Percentiles rank a stretch among this genome's conserved stretches.
Evolutionary conservation across 768 basidiomycete genomes (phyloP).

Genomic region (Pleurotus sapidus): DNA sequence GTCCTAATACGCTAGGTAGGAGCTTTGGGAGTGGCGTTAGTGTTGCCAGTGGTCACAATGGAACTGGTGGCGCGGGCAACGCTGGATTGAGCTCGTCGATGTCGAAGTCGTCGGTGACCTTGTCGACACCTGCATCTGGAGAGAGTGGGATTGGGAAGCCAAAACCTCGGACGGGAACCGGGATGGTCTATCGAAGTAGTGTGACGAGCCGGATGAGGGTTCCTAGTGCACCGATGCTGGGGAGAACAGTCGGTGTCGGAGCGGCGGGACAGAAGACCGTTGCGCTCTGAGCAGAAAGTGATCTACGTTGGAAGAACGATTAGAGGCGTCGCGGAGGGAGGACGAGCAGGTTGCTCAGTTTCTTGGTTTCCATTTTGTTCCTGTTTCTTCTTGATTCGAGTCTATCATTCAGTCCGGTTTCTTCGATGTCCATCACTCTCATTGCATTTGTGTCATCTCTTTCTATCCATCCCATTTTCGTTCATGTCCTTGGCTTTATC

Average conservation of each 20-base stretch:
- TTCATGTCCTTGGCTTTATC: too few relatives aligned
- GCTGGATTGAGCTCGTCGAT: conserved; percentile 3
- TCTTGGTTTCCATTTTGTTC: too few relatives aligned
- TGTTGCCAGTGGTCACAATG: background rate
- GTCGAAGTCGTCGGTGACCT: conserved; percentile 3
- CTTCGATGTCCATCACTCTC: too few relatives aligned
- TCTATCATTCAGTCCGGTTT: too few relatives aligned
- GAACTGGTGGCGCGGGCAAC: background rate
- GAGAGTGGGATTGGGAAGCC: conserved; percentile 25
- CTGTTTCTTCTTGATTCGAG: too few relatives aligned
- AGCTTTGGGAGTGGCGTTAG: background rate
- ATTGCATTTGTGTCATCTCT: too few relatives aligned
- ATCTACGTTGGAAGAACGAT: too few relatives aligned
- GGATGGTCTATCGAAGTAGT: conserved; percentile 59
- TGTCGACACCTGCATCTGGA: conserved; percentile 1
- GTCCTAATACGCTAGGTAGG: background rate
- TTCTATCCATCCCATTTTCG: too few relatives aligned
- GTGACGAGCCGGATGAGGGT: conserved; percentile 10
- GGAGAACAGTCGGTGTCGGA: background rate
- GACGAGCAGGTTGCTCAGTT: too few relatives aligned
- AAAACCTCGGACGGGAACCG: conserved; percentile 61
- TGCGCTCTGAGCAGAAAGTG: background rate
- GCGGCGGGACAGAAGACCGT: background rate
- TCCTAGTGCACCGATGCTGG: conserved; percentile 6
- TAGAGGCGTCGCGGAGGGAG: too few relatives aligned